phyloP scores from a whole-genome alignment of 2,329 filamentous ascomycete genomes.

The Aureobasidium lini region DNA sequence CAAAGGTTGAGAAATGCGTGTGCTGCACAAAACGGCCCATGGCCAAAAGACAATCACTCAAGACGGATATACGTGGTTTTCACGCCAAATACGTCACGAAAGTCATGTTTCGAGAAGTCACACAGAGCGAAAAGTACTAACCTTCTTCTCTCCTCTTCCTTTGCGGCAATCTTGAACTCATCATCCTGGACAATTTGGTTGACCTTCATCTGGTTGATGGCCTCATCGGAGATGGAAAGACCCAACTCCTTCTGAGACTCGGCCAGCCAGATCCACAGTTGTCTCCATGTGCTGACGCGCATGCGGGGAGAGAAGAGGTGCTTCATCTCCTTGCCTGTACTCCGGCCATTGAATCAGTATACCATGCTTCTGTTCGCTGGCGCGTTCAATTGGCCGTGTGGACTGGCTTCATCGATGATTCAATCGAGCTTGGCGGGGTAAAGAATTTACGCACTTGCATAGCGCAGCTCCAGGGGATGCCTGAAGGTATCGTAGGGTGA shows the following conservation, averaged over 20 bases:
- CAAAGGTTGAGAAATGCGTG: not conserved
- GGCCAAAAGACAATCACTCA: not conserved
- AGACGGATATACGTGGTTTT: not conserved
- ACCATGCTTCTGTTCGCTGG: not conserved
- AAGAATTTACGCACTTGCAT: slow-evolving; percentile 17
- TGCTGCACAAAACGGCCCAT: not conserved
- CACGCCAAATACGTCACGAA: not conserved
- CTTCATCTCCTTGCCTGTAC: slow-evolving; percentile 55
- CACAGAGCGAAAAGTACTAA: not conserved
- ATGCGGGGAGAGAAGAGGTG: slow-evolving; percentile 71
- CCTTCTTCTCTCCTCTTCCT: slow-evolving; percentile 40
- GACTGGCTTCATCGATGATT: not conserved
- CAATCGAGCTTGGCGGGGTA: slow-evolving; percentile 7
- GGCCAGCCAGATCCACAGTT: slow-evolving; percentile 79
- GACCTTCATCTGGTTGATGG: slow-evolving; percentile 39
- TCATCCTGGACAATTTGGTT: slow-evolving; percentile 39
- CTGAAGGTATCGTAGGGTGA: slow-evolving; percentile 18
- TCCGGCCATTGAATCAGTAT: slow-evolving; percentile 10
- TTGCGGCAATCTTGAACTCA: slow-evolving; percentile 40
- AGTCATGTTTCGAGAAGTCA: not conserved
- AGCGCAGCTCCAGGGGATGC: slow-evolving; percentile 19
- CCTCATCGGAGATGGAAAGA: slow-evolving; percentile 63
- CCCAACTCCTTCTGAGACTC: slow-evolving; percentile 76
- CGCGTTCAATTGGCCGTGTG: not conserved
- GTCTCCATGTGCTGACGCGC: slow-evolving; percentile 70